phyloP scores from a whole-genome alignment of 345 rosid genomes.

The Citrus inodora region DNA sequence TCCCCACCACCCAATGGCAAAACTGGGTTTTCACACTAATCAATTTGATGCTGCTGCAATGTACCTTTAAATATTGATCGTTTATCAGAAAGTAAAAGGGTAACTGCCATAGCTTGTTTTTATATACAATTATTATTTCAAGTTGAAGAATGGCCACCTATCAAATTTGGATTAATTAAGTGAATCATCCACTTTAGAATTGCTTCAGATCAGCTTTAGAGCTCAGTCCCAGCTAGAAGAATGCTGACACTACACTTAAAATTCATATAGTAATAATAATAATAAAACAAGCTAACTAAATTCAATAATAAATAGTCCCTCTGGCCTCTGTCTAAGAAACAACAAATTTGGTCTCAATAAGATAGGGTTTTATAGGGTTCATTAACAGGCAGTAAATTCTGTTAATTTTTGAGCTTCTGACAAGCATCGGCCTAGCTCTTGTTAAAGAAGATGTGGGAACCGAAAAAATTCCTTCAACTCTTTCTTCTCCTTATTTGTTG shows the following conservation, averaged over 20 bases:
- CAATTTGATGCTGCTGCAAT: not conserved
- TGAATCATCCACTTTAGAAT: not conserved
- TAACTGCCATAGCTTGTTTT: not conserved
- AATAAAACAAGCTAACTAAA: not conserved
- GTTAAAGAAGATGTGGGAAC: not conserved
- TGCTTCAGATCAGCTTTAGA: not conserved
- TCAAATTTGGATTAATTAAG: not conserved
- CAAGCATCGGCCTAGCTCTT: not conserved
- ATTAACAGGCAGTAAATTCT: not conserved
- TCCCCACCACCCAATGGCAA: not conserved
- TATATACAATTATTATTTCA: not conserved
- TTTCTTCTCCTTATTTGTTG: not conserved
- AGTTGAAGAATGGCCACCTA: not conserved
- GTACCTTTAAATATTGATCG: not conserved
- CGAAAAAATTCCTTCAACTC: not conserved
- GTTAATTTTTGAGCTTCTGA: not conserved
- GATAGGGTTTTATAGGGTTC: not conserved
- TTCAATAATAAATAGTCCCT: not conserved
- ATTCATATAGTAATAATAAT: not conserved
- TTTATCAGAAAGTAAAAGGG: not conserved
- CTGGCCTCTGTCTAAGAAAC: not conserved
- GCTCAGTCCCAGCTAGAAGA: constrained; percentile 6
- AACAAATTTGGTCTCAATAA: not conserved
- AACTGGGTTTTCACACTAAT: not conserved
- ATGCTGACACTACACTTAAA: constrained; percentile 1